Conservation (phyloP, 148 eudicot species). For the Mesembryanthemum crystallinum region DNA sequence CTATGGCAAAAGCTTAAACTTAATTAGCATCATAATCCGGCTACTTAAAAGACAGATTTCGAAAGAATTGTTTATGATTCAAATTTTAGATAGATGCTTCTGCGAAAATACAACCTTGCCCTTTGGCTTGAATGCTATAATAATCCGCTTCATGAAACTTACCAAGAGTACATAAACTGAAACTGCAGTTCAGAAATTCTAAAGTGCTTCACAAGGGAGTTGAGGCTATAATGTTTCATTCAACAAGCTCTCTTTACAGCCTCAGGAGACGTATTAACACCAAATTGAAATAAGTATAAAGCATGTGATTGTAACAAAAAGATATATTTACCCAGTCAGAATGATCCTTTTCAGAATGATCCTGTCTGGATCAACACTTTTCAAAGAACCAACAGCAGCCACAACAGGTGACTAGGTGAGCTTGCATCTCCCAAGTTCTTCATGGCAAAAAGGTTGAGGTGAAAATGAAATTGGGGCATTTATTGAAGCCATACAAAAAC, state of each 20-base stretch:
- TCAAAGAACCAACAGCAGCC: slow-evolving; percentile 86
- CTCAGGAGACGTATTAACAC: neutral
- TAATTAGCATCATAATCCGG: neutral
- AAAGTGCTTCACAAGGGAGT: neutral
- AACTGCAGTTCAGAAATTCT: neutral
- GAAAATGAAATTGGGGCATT: slow-evolving; percentile 91
- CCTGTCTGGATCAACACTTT: slow-evolving; percentile 73
- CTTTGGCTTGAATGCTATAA: neutral
- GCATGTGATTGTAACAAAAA: neutral
- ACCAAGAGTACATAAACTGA: neutral
- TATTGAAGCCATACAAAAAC: slow-evolving; percentile 80
- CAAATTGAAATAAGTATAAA: neutral
- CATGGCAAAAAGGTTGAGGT: slow-evolving; percentile 74
- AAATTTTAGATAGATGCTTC: neutral
- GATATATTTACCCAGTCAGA: slow-evolving; percentile 69
- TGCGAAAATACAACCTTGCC: neutral
- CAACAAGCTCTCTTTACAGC: neutral
- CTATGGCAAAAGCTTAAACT: no score
- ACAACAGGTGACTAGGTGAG: slow-evolving; percentile 48
- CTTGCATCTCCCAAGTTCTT: slow-evolving; percentile 43
- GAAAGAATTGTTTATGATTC: no score
- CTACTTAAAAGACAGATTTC: neutral
- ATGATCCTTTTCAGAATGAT: slow-evolving; percentile 80
- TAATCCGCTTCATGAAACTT: neutral
- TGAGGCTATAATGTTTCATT: neutral